These are phyloP conservation scores for Trypanosoma avium DNA, from an alignment of 208 protist species.

Conservation along the genomic window DNA sequence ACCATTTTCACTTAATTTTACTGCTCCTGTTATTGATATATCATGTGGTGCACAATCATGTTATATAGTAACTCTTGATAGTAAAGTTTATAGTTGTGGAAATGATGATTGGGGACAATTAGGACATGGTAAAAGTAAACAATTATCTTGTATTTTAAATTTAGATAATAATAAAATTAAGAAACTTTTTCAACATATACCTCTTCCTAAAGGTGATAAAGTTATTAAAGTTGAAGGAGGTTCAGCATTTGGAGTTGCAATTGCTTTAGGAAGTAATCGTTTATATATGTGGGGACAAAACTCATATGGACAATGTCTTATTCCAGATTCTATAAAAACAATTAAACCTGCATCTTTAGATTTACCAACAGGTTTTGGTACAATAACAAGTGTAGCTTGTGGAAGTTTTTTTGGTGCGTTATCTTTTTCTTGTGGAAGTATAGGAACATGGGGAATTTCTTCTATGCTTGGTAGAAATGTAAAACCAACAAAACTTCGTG, in stretches of 20 bases:
- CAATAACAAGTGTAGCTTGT: slow-evolving; percentile 48
- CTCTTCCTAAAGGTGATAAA: slow-evolving; percentile 32
- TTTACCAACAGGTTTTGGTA: slow-evolving; percentile 7
- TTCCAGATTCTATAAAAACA: slow-evolving; percentile 21
- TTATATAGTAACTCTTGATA: slow-evolving; percentile 37
- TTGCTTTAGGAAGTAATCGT: slow-evolving; percentile 27
- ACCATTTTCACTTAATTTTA: slow-evolving; percentile 2
- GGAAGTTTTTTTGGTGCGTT: slow-evolving; percentile 50
- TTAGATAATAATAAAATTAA: slow-evolving; percentile 13
- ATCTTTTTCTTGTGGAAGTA: slow-evolving; percentile 44
- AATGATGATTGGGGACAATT: slow-evolving; percentile 54
- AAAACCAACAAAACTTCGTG: slow-evolving; percentile 21
- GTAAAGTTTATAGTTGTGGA: slow-evolving; percentile 36
- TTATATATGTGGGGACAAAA: slow-evolving; percentile 82
- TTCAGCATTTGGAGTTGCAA: slow-evolving; percentile 37
- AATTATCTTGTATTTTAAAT: background rate
- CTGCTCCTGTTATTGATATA: slow-evolving; percentile 20
- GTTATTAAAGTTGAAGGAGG: slow-evolving; percentile 46
- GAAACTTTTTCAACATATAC: slow-evolving; percentile 28
- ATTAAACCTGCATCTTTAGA: slow-evolving; percentile 7
- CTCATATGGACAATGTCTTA: slow-evolving; percentile 66
- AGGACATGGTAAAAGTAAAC: slow-evolving; percentile 29
- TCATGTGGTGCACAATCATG: slow-evolving; percentile 36
- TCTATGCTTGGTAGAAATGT: slow-evolving; percentile 47
- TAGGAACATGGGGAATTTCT: slow-evolving; percentile 58